Evolutionary conservation across 1,284 basidiomycete genomes (phyloP).

Genomic region (Heterobasidion irregulare): DNA sequence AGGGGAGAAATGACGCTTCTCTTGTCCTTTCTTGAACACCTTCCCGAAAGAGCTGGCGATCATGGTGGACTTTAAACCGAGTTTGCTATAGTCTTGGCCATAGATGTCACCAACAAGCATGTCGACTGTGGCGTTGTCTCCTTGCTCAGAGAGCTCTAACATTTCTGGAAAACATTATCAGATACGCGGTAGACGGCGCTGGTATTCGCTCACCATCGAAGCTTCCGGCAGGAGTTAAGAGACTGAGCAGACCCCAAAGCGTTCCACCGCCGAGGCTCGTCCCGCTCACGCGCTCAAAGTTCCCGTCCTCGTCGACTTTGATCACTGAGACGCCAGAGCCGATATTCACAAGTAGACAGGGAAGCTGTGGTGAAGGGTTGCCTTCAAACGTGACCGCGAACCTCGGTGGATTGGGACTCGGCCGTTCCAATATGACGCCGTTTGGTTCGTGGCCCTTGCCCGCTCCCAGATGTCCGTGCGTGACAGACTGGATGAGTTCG

Average conservation of each 20-base stretch:
- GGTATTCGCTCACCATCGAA: conserved; percentile 77
- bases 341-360: conserved; percentile 97
- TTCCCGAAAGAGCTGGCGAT: conserved; percentile 99
- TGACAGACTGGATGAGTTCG: conserved; percentile 86
- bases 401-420: conserved; percentile 86
- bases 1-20: conserved; percentile 72
- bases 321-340: conserved; percentile 97
- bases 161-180: conserved; percentile 61
- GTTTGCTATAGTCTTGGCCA: conserved; percentile 86
- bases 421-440: conserved; percentile 61
- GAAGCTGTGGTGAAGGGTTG: conserved; percentile 81
- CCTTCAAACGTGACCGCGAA: conserved; percentile 84
- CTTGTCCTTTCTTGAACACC: conserved; percentile 87
- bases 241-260: conserved; percentile 93
- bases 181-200: background rate
- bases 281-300: conserved; percentile 94
- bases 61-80: conserved; percentile 95
- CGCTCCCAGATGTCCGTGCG: conserved; percentile 42
- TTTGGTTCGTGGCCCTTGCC: conserved; percentile 2
- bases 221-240: conserved; percentile 90
- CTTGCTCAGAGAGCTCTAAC: conserved; percentile 87
- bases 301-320: conserved; percentile 93
- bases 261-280: conserved; percentile 98
- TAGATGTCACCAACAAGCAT: conserved; percentile 99
- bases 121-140: conserved; percentile 92